These are phyloP conservation scores for Lenwebbia sp. DNA, from an alignment of 345 rosid genomes.

Conservation along the genomic window DNA sequence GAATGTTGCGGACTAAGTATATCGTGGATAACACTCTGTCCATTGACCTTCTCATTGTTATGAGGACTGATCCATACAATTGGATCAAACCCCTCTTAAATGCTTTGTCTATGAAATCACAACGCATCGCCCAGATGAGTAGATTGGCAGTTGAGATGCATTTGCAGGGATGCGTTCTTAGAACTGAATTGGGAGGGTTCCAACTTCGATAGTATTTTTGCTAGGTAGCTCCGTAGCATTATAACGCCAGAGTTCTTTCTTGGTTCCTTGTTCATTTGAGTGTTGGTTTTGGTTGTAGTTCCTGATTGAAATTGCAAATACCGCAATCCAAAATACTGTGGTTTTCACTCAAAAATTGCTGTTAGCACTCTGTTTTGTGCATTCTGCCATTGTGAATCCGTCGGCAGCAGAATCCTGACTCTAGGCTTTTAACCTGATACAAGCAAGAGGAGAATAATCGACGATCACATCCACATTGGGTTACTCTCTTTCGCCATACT, in stretches of 20 bases:
- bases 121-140: neutral
- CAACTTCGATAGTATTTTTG: neutral
- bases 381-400: neutral
- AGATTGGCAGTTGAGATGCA: neutral
- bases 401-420: neutral
- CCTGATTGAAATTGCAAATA: neutral
- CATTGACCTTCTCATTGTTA: neutral
- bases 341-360: neutral
- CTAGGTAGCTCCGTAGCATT: neutral
- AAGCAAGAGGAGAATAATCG: neutral
- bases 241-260: neutral
- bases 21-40: neutral
- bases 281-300: neutral
- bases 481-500: neutral
- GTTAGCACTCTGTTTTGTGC: neutral
- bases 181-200: neutral
- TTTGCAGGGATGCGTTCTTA: neutral
- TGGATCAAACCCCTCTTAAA: neutral
- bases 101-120: neutral
- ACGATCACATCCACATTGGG: neutral
- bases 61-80: neutral
- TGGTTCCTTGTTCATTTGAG: neutral
- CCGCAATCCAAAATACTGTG: neutral
- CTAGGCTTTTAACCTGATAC: neutral
- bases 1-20: neutral